Conservation (phyloP, 2,329 filamentous ascomycete species). For the Trichoderma guizhouense region DNA sequence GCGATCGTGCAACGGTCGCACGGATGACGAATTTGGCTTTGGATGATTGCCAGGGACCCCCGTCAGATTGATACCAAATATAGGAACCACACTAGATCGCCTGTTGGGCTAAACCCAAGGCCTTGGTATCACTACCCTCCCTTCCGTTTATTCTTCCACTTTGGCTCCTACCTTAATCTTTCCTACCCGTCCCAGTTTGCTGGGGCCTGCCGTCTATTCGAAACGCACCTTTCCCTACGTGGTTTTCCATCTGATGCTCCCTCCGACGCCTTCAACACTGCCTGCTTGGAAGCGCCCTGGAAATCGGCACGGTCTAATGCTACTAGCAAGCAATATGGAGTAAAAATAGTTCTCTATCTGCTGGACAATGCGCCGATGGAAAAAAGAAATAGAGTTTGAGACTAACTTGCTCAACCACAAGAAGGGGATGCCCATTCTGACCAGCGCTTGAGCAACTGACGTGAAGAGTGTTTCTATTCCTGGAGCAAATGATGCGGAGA, state of each 20-base stretch:
- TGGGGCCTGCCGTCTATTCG: neutral
- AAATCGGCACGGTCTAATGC: neutral
- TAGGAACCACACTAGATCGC: conserved; percentile 19
- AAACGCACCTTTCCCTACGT: conserved; percentile 4
- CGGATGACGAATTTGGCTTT: conserved; percentile 16
- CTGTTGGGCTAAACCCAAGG: conserved; percentile 15
- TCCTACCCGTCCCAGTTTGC: conserved; percentile 2
- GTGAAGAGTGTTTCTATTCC: neutral
- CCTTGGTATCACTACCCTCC: conserved; percentile 21
- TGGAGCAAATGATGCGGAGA: neutral
- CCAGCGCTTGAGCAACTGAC: neutral
- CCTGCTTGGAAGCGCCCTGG: conserved; percentile 6
- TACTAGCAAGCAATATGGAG: neutral
- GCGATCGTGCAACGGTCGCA: conserved; percentile 18
- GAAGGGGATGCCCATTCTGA: neutral
- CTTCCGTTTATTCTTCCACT: conserved; percentile 12
- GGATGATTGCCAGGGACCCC: neutral
- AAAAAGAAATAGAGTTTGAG: neutral
- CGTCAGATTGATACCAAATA: conserved; percentile 16
- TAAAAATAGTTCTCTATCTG: conserved; percentile 7
- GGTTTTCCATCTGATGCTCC: conserved; percentile 9
- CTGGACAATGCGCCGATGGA: neutral
- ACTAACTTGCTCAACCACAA: neutral
- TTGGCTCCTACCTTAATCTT: conserved; percentile 14
- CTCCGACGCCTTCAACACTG: neutral